Evolutionary conservation across 2,329 filamentous ascomycete genomes (phyloP).

Genomic region (Purpureocillium lavendulum): DNA sequence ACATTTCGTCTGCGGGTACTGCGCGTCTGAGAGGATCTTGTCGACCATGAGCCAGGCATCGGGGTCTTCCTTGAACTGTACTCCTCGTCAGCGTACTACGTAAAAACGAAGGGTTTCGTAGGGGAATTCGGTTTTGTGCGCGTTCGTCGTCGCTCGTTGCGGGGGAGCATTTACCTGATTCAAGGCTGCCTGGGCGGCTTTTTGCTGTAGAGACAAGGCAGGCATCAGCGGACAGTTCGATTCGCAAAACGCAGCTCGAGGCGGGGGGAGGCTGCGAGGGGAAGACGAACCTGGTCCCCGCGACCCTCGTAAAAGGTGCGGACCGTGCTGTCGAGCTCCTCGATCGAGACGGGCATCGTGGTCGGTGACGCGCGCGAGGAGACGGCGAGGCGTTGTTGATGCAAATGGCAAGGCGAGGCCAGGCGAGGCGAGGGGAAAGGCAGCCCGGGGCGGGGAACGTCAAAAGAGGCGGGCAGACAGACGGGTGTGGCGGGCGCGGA

Average conservation of each 20-base stretch:
- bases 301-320: conserved; percentile 96
- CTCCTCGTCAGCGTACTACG: conserved; percentile 9
- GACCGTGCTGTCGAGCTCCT: conserved; percentile 94
- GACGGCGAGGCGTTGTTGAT: background rate
- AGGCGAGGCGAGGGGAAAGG: background rate
- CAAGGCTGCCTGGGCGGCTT: conserved; percentile 83
- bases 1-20: conserved; percentile 96
- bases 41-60: conserved; percentile 97
- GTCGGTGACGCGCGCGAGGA: conserved; percentile 23
- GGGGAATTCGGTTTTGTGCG: too few relatives aligned
- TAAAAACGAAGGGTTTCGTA: too few relatives aligned
- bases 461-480: too few relatives aligned
- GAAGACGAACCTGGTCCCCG: conserved; percentile 70
- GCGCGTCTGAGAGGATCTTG: conserved; percentile 88
- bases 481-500: too few relatives aligned
- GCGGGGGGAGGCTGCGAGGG: background rate
- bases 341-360: conserved; percentile 65
- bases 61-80: conserved; percentile 95
- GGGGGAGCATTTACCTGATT: conserved; percentile 60
- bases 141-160: too few relatives aligned
- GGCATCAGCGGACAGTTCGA: conserved; percentile 23
- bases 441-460: too few relatives aligned
- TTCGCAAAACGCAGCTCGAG: too few relatives aligned
- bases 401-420: background rate
- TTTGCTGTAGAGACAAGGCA: conserved; percentile 59